Base-by-base conservation (phyloP, 306 rosid species). In the Albizia julibrissin region DNA sequence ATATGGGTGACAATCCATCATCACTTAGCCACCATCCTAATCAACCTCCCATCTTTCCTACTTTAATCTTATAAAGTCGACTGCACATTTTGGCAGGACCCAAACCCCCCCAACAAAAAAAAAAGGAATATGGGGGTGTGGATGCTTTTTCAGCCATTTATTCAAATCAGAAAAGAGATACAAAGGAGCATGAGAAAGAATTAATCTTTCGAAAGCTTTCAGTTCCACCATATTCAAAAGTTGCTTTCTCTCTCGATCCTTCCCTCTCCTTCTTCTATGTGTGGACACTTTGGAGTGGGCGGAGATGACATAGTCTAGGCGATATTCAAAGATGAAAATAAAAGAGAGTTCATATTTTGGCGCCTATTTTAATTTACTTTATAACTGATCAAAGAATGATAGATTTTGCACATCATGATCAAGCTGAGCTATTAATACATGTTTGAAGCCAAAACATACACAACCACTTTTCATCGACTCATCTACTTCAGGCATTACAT, bases 51-150 rank as follows among this genome's bases (percentile, higher is more conserved):
- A 39, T 42, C 46, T 83, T 79, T 66, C 68, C 76, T 24, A 80
- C 89, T 86, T 86, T 83, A 83, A 77, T 76, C 87, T 18, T 83
- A 56, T 66, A 86, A 83, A 86, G 85, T 86, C 22, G n/a, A 16
- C 74, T 72, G 75, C 70, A 29, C 83, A 56, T 26, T 74, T 76
- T 80, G 56, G 54, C 54, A 70, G 54, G 14, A 26, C 67, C 65
- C 62, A 9, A 50, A 5, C 58, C 58, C 56, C n/a, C n/a, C n/a
- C n/a, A n/a, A 6, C 21, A 24, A n/a, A 10, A 10, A 10, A 22
- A 26, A 24, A 66, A 65, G 19, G 43, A 56, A 19, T 76, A 34
- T 67, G 56, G 58, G 52, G 27, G 82, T 65, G 14, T 76, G 82
- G 24, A 43, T 54, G 88, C 80, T 72, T 72, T 72, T 58, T 77